Evolutionary conservation across 805 yeast species (phyloP).

Genomic region (Grigorovia humatica): DNA sequence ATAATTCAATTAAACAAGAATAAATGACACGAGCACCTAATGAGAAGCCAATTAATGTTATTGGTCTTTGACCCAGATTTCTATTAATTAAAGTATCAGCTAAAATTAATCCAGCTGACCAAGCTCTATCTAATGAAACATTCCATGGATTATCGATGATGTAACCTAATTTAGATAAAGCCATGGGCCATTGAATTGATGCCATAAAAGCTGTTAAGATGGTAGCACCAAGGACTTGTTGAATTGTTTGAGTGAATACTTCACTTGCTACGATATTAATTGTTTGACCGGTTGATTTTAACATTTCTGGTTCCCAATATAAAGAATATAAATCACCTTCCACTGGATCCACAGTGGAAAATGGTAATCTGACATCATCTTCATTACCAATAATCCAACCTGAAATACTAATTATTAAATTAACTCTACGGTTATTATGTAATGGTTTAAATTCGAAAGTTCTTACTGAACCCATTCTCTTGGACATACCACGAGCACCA

Average conservation of each 20-base stretch:
- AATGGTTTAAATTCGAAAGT: slow-evolving; percentile 91
- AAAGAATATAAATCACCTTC: slow-evolving; percentile 93
- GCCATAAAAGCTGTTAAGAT: slow-evolving; percentile 83
- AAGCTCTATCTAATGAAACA: slow-evolving; percentile 91
- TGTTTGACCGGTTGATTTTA: slow-evolving; percentile 92
- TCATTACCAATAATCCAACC: slow-evolving; percentile 97
- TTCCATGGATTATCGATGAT: slow-evolving; percentile 96
- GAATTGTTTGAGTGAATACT: slow-evolving; percentile 84
- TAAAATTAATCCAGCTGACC: slow-evolving; percentile 85
- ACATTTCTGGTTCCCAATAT: slow-evolving; percentile 97
- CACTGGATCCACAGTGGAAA: slow-evolving; percentile 92
- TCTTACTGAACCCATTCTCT: slow-evolving; percentile 82
- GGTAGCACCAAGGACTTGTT: slow-evolving; percentile 90
- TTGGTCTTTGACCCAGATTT: slow-evolving; percentile 85
- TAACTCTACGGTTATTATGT: slow-evolving; percentile 82
- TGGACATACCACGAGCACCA: slow-evolving; percentile 75
- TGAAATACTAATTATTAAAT: slow-evolving; percentile 76
- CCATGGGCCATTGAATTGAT: slow-evolving; percentile 87
- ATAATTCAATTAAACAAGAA: slow-evolving; percentile 79
- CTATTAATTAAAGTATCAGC: slow-evolving; percentile 86
- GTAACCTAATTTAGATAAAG: slow-evolving; percentile 78
- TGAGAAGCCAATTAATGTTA: slow-evolving; percentile 87
- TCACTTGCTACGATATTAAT: slow-evolving; percentile 89
- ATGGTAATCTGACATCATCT: slow-evolving; percentile 94
- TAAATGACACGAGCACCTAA: slow-evolving; percentile 86